Evolutionary conservation across 1,284 basidiomycete species (phyloP).

Genomic region (Austroboletus olivaceoglutinosus): DNA sequence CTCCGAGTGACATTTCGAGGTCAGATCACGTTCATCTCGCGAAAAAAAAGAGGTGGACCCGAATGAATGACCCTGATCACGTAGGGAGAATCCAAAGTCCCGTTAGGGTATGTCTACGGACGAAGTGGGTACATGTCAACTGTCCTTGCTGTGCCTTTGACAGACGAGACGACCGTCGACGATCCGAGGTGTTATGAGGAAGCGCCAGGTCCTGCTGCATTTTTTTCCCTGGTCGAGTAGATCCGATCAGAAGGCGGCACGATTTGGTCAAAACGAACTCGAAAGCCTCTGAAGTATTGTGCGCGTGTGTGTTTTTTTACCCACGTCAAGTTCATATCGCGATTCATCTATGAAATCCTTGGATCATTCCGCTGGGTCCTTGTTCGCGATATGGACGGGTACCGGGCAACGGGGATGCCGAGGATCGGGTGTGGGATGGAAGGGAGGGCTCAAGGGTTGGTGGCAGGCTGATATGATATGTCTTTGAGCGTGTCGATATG

Average conservation of each 20-base stretch:
- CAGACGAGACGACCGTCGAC: neutral
- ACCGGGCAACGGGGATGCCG: slow-evolving; percentile 1
- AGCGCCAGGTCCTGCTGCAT: neutral
- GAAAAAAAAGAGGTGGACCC: neutral
- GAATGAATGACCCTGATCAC: slow-evolving; percentile 16
- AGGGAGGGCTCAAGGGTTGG: neutral
- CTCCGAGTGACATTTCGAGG: neutral
- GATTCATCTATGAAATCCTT: slow-evolving; percentile 22
- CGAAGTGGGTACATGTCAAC: too few relatives aligned
- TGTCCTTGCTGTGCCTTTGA: slow-evolving; percentile 8
- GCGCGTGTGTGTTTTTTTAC: slow-evolving; percentile 5
- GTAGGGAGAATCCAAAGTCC: neutral
- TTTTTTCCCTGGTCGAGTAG: neutral
- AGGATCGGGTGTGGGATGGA: neutral
- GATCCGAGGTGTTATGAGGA: slow-evolving; percentile 6
- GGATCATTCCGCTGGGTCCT: neutral
- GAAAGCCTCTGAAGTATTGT: slow-evolving; percentile 12
- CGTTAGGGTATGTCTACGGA: neutral
- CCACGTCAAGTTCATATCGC: slow-evolving; percentile 25
- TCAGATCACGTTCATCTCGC: neutral
- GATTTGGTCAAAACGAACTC: slow-evolving; percentile 33
- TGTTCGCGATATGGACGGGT: neutral
- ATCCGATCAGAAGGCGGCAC: slow-evolving; percentile 28
- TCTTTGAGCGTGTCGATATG: too few relatives aligned
- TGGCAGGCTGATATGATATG: too few relatives aligned